These are phyloP conservation scores for Suhomyces kunorum DNA, from an alignment of 1,139 yeast genomes.

Conservation along the genomic window DNA sequence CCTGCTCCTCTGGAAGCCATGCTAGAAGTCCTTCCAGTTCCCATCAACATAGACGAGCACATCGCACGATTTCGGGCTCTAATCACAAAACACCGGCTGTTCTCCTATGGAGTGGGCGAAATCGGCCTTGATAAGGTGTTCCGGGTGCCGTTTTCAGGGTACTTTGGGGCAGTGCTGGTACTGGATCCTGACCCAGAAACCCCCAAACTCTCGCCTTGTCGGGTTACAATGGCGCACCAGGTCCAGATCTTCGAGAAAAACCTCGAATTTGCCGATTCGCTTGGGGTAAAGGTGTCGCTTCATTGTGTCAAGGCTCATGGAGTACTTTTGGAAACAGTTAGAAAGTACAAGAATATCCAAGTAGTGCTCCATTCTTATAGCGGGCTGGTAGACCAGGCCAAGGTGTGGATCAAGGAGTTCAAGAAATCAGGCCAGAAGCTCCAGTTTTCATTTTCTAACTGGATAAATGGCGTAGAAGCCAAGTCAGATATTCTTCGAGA, in stretches of 20 bases:
- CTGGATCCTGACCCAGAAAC: slow-evolving; percentile 6
- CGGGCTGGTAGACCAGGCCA: slow-evolving; percentile 73
- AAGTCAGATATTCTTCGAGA: slow-evolving; percentile 25
- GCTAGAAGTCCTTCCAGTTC: slow-evolving; percentile 59
- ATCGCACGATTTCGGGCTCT: slow-evolving; percentile 29
- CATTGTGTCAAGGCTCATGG: slow-evolving; percentile 87
- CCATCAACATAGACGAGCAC: slow-evolving; percentile 47
- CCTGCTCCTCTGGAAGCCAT: slow-evolving; percentile 48
- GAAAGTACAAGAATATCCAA: slow-evolving; percentile 23
- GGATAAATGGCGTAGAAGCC: slow-evolving; percentile 50
- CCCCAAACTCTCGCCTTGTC: slow-evolving; percentile 39
- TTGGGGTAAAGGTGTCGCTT: slow-evolving; percentile 59
- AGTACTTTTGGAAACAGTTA: slow-evolving; percentile 48
- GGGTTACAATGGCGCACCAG: slow-evolving; percentile 70
- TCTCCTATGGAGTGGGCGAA: slow-evolving; percentile 66
- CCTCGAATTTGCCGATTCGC: slow-evolving; percentile 52
- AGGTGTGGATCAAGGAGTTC: slow-evolving; percentile 49
- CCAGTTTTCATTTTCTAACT: slow-evolving; percentile 61
- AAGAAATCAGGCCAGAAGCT: slow-evolving; percentile 21
- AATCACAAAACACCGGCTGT: slow-evolving; percentile 23
- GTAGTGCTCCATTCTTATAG: slow-evolving; percentile 80
- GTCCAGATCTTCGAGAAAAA: slow-evolving; percentile 49
- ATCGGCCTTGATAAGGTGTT: slow-evolving; percentile 83
- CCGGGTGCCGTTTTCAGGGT: slow-evolving; percentile 64
- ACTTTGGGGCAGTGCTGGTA: slow-evolving; percentile 36